Evolutionary conservation across 306 rosid species (phyloP).

Genomic region (Mimosa pudica): DNA sequence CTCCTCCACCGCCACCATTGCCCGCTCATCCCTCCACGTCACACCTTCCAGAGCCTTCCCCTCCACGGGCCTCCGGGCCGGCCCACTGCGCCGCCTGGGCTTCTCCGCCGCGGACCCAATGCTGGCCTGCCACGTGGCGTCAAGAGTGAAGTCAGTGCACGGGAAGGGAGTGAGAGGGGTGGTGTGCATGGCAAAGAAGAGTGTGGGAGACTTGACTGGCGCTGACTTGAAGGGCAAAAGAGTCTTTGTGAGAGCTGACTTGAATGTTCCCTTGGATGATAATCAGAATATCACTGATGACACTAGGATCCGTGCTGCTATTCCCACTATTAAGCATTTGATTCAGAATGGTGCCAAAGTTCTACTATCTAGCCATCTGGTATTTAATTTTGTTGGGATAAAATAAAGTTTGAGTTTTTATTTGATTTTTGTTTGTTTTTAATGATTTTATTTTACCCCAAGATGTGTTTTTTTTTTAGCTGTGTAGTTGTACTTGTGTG

Average conservation of each 20-base stretch:
- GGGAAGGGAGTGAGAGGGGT: slow-evolving; percentile 59
- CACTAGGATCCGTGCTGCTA: slow-evolving; percentile 90
- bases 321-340: slow-evolving; percentile 90
- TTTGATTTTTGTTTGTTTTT: slow-evolving; percentile 4
- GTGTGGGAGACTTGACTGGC: slow-evolving; percentile 74
- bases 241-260: slow-evolving; percentile 88
- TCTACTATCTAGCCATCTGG: slow-evolving; percentile 93
- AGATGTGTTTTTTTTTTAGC: not conserved
- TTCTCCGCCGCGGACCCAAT: slow-evolving; percentile 81
- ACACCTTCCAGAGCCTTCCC: slow-evolving; percentile 38
- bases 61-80: slow-evolving; percentile 56
- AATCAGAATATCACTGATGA: slow-evolving; percentile 91
- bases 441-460: not conserved
- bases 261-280: slow-evolving; percentile 92
- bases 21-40: slow-evolving; percentile 54
- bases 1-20: slow-evolving; percentile 40
- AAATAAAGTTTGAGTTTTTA: not conserved
- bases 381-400: slow-evolving; percentile 27
- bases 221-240: slow-evolving; percentile 88
- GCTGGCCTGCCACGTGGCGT: slow-evolving; percentile 59
- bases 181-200: slow-evolving; percentile 87
- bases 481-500: not conserved
- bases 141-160: slow-evolving; percentile 49
- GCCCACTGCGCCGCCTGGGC: slow-evolving; percentile 61
- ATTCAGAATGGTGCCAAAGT: slow-evolving; percentile 89